Base-by-base conservation (phyloP, 257 asterid genomes). In the Apocynum venetum region DNA sequence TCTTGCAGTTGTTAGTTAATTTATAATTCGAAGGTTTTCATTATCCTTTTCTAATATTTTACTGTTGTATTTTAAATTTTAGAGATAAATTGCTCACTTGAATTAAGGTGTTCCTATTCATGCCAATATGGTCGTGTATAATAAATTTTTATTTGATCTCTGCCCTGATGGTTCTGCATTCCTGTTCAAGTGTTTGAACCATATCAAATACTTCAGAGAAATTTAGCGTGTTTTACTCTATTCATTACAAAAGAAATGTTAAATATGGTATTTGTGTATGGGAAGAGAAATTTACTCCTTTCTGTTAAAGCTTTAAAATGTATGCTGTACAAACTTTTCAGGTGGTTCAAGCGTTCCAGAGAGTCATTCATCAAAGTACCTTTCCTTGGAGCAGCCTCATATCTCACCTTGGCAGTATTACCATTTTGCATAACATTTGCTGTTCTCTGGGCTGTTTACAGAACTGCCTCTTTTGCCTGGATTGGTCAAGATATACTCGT, bases 401-500 rank as follows among this genome's bases (percentile, higher is more conserved):
- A 92, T 80, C 97, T 94, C 64, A 86, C 97, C 8, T 72, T 94
- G 86, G 98, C 94, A 14, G 93, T 94, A 80, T 75, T 94, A 36
- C 98, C 98, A 49, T 90, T 94, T 85, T 94, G 97, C 83, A 76
- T 92, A 78, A 89, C 93, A 65, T 90, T 94, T 85, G 94, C 96
- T 44, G 92, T 89, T 55, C 82, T 89, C 55, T 94, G 98, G 98
- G 97, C 97, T 20, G 87, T 92, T 60, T 83, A 89, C 84, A 84
- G 97, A 82, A 76, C 76, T 40, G 74, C 38, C 67, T 85, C 96
- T 75, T 88, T 92, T 85, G 97, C 94, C 75, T 94, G 98, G 98
- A 89, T 94, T 60, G 98, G 97, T 77, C 98, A 91, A 87, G 97
- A 94, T 83, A 83, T 94, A 78, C 97, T 94, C 75, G 98, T 94